phyloP scores from a whole-genome alignment of 305 asterid species.

The Solanum hybrid region DNA sequence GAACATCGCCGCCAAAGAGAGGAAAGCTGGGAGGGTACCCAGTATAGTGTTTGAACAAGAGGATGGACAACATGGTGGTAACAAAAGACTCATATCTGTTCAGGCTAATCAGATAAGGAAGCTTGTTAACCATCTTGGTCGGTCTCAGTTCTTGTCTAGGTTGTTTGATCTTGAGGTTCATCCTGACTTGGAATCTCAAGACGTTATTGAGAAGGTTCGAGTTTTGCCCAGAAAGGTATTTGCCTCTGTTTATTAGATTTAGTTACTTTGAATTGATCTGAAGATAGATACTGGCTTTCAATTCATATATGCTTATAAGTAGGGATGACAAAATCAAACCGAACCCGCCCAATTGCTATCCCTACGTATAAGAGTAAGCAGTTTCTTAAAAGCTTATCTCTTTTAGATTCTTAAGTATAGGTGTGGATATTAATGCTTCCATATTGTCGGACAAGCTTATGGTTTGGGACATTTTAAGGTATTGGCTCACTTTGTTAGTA shows the following conservation, averaged over 20 bases:
- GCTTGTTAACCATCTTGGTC: slow-evolving; percentile 71
- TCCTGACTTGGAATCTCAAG: slow-evolving; percentile 43
- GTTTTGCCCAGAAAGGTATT: slow-evolving; percentile 69
- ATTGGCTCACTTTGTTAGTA: background rate
- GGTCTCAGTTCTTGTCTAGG: slow-evolving; percentile 61
- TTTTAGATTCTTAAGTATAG: background rate
- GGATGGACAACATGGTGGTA: slow-evolving; percentile 93
- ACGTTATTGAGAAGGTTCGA: slow-evolving; percentile 65
- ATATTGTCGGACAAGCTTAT: background rate
- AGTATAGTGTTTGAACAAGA: slow-evolving; percentile 91
- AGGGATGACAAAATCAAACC: background rate
- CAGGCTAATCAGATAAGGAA: slow-evolving; percentile 82
- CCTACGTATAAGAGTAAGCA: background rate
- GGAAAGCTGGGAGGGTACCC: slow-evolving; percentile 71
- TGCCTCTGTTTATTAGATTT: background rate
- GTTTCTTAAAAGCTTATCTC: background rate
- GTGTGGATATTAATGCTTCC: background rate
- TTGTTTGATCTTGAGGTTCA: slow-evolving; percentile 74
- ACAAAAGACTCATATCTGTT: slow-evolving; percentile 80
- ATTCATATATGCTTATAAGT: background rate
- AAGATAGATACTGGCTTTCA: background rate
- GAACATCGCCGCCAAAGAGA: slow-evolving; percentile 54
- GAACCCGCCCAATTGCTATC: background rate
- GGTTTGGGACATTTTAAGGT: background rate
- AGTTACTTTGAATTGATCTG: background rate